Conservation (phyloP, 208 protist genomes). For the Acanthamoeba sp. region DNA sequence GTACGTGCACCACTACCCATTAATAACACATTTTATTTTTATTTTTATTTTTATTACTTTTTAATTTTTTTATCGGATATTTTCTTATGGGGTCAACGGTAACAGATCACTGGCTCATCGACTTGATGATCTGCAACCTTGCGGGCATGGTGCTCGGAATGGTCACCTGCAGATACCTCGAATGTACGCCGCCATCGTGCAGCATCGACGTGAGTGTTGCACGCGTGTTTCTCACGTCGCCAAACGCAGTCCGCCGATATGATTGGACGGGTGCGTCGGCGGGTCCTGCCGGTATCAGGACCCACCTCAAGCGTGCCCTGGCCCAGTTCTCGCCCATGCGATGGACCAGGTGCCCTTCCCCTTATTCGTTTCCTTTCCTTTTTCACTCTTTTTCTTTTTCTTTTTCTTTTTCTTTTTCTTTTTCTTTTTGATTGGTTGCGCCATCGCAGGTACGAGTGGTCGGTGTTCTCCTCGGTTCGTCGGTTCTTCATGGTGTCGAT, state of each 20-base stretch:
- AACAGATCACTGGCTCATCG: slow-evolving; percentile 96
- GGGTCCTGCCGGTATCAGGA: slow-evolving; percentile 10
- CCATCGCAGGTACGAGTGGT: neutral
- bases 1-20: neutral
- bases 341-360: neutral
- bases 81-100: neutral
- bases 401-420: neutral
- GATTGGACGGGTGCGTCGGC: slow-evolving; percentile 34
- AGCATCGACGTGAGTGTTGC: too few relatives aligned
- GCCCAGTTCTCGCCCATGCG: slow-evolving; percentile 55
- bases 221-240: neutral
- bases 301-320: slow-evolving; percentile 6
- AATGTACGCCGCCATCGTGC: slow-evolving; percentile 75
- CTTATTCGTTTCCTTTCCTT: neutral
- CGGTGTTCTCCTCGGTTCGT: slow-evolving; percentile 18
- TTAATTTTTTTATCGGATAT: neutral
- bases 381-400: neutral
- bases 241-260: neutral
- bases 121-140: slow-evolving; percentile 96
- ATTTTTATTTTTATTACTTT: neutral
- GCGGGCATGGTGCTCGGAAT: slow-evolving; percentile 95
- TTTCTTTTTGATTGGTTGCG: neutral
- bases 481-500: slow-evolving; percentile 62
- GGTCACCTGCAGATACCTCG: slow-evolving; percentile 78
- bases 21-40: neutral